A percentile compares a stretch with the other conserved stretches of the same genome.
phyloP scores from a whole-genome alignment of 768 basidiomycete species.

The Pisolithus albus region DNA sequence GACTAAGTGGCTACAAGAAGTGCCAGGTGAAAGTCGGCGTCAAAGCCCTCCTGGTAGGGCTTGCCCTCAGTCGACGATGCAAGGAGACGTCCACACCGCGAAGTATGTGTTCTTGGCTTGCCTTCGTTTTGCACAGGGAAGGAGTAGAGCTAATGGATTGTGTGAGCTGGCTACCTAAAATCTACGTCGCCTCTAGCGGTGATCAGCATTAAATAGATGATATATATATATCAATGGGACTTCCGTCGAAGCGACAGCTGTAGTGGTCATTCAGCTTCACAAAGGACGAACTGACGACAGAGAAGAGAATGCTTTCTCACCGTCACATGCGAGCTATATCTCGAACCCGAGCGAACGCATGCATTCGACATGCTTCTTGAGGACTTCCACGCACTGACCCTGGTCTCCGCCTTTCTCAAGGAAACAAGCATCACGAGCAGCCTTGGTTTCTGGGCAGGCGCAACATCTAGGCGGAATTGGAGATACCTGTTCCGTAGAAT shows the following conservation, averaged over 20 bases:
- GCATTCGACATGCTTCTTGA: conserved; percentile 79
- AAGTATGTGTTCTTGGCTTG: too few relatives aligned
- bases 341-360: conserved; percentile 92
- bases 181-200: background rate
- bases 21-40: too few relatives aligned
- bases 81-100: too few relatives aligned
- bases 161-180: background rate
- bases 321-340: conserved; percentile 31
- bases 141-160: background rate
- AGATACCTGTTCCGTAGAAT: background rate
- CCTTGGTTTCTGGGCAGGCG: conserved; percentile 91
- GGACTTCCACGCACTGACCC: conserved; percentile 74
- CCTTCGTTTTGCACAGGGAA: too few relatives aligned
- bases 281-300: background rate
- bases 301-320: background rate
- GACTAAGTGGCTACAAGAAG: too few relatives aligned
- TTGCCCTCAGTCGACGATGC: too few relatives aligned
- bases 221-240: too few relatives aligned
- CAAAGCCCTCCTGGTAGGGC: too few relatives aligned
- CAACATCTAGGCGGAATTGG: conserved; percentile 61
- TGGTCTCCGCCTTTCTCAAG: conserved; percentile 59
- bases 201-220: background rate
- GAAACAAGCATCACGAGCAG: conserved; percentile 92
- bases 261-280: background rate
- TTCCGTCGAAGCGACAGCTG: background rate